Percentiles rank a stretch among this genome's conserved stretches.
These are phyloP conservation scores for Zalaria sp. DNA, from an alignment of 2,329 filamentous ascomycete species.

Conservation along the genomic window DNA sequence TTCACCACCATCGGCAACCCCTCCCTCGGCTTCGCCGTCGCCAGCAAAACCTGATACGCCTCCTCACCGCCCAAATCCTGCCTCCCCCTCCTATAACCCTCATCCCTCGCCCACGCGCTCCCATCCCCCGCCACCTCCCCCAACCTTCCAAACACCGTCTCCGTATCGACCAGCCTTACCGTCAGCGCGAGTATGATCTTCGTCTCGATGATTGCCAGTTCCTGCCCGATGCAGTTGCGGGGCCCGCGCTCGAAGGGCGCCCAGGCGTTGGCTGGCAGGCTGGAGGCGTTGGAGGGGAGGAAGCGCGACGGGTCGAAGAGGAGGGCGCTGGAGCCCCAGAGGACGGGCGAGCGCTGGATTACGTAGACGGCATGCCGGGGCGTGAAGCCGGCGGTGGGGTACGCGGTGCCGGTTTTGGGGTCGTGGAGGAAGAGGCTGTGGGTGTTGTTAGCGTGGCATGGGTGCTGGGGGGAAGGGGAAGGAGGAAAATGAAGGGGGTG, in stretches of 20 bases:
- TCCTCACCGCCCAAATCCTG: conserved; percentile 17
- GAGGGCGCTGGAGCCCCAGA: neutral
- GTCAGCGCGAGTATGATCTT: conserved; percentile 37
- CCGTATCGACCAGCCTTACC: conserved; percentile 36
- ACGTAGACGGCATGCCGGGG: conserved; percentile 17
- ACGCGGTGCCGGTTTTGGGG: conserved; percentile 26
- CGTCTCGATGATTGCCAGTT: conserved; percentile 40
- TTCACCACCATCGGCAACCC: conserved; percentile 18
- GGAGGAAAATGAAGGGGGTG: neutral
- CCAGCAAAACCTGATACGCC: conserved; percentile 19
- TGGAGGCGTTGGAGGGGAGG: conserved; percentile 8
- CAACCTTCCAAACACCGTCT: conserved; percentile 21
- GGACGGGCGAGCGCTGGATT: neutral
- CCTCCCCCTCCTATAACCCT: conserved; percentile 9
- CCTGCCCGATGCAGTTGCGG: conserved; percentile 44
- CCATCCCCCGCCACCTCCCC: conserved; percentile 20
- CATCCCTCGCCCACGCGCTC: conserved; percentile 15
- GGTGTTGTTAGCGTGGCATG: neutral
- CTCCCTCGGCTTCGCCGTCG: conserved; percentile 19
- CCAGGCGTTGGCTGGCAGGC: neutral
- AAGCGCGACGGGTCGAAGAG: conserved; percentile 36
- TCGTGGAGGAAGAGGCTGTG: conserved; percentile 25
- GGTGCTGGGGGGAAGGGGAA: neutral
- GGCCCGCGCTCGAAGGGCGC: conserved; percentile 38
- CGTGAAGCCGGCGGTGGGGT: conserved; percentile 30